phyloP scores from a whole-genome alignment of 768 basidiomycete species.

The Mycena venus region DNA sequence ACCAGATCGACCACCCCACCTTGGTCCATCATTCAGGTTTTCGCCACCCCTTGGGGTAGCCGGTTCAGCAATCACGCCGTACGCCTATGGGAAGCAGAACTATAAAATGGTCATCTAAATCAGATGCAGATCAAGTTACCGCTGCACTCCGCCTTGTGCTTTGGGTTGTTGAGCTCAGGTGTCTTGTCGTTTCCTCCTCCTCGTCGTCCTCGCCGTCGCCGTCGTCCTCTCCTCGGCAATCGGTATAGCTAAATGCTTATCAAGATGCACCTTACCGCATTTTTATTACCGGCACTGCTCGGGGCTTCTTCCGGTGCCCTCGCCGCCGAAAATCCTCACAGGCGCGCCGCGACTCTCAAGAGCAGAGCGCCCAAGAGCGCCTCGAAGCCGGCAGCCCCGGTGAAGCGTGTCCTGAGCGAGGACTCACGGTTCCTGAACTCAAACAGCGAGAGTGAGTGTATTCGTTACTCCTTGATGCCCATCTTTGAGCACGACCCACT shows the following conservation, averaged over 20 bases:
- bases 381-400: constrained; percentile 6
- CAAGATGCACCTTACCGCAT: constrained; percentile 6
- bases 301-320: constrained; percentile 7
- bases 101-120: too few relatives aligned
- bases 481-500: constrained; percentile 5
- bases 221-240: not conserved
- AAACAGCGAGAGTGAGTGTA: constrained; percentile 11
- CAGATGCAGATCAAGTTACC: constrained; percentile 1
- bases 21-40: too few relatives aligned
- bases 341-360: constrained; percentile 3
- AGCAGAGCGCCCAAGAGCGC: constrained; percentile 12
- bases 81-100: not conserved
- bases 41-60: too few relatives aligned
- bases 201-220: constrained; percentile 1
- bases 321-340: constrained; percentile 7
- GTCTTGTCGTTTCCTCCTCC: not conserved
- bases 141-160: not conserved
- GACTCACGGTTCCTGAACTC: constrained; percentile 5
- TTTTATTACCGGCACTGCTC: constrained; percentile 9
- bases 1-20: not conserved
- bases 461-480: not conserved
- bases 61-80: too few relatives aligned
- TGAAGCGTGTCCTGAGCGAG: constrained; percentile 12
- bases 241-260: not conserved
- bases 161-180: not conserved